A percentile compares a stretch with the other conserved stretches of the same genome.
phyloP scores from a whole-genome alignment of 140 eudicot species.

The Flaveria floridana region DNA sequence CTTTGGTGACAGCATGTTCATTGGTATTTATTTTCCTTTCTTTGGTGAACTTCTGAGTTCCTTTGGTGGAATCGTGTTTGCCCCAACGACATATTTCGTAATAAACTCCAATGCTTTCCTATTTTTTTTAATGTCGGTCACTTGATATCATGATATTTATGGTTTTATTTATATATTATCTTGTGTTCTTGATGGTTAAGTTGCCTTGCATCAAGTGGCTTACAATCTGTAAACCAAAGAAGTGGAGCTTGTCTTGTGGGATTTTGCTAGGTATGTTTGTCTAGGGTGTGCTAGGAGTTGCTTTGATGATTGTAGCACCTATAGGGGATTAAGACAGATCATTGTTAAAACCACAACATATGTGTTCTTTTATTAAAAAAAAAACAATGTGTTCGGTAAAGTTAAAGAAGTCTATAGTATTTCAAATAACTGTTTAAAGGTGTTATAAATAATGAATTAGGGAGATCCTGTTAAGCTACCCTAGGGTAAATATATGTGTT shows the following conservation, averaged over 20 bases:
- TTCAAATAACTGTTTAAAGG: neutral
- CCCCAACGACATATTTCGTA: conserved; percentile 59
- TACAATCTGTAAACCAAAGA: conserved; percentile 54
- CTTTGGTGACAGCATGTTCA: conserved; percentile 50
- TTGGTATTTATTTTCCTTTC: conserved; percentile 67
- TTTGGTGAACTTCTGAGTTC: conserved; percentile 67
- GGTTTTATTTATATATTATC: neutral
- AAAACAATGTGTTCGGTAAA: neutral
- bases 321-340: conserved; percentile 63
- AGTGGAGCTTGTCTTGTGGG: conserved; percentile 54
- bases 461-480: conserved; percentile 26
- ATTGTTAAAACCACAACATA: conserved; percentile 47
- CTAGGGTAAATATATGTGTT: conserved; percentile 1
- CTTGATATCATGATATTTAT: neutral
- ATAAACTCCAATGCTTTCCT: conserved; percentile 20
- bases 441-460: neutral
- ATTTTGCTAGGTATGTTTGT: no score
- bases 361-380: conserved; percentile 36
- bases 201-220: conserved; percentile 79
- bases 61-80: conserved; percentile 72
- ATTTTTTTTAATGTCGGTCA: neutral
- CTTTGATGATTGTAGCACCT: conserved; percentile 48
- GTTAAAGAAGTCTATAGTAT: neutral
- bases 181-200: conserved; percentile 27
- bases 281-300: conserved; percentile 30